Evolutionary conservation across 139 green algal genomes (phyloP), one percentile per base, ranked within the genome.

Genomic region (Eudorina sp.): DNA sequence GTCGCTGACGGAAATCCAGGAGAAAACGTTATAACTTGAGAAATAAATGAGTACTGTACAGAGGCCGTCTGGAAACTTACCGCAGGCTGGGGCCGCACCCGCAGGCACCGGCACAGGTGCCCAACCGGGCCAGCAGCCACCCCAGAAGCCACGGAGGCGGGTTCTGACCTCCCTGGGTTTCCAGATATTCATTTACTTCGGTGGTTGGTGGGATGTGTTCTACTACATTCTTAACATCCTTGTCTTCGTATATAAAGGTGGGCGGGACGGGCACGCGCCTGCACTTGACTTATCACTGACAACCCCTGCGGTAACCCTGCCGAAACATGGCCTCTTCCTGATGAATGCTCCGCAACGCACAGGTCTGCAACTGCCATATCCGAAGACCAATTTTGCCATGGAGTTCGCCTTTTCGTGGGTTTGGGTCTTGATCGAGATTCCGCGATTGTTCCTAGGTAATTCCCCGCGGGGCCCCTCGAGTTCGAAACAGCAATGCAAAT

Each of bases 161-260:
- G 91, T 94, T 34, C 89, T 94, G 9, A 94, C 92, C 0, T 94
- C 91, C 0, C 74, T 95, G 21, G 70, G 84, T 0, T 53, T 94
- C 18, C 80, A 95, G 78, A 88, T 95, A 43, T 91, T 94, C 83
- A 91, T 95, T 19, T 94, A 90, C 78, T 94, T 94, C 83, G 92
- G 92, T 4, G 91, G 48, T 25, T 94, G 90, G 92, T 94, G 90
- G 90, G 92, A 93, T 74, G 86, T 87, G 9, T 41, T 91, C 1
- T 95, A 91, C 83, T 94, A 91, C 83, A 74, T 94, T 14, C 64
- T 94, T 18, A 94, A 90, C 82, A 90, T 95, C 41, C 73, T 93
- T 7, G 74, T 94, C 2, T 95, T 95, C 66, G 53, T 93, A 0
- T 95, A 93, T 72, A 95, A 95, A 85, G 92, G 92, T 91, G 51